Evolutionary conservation across 2,329 filamentous ascomycete genomes (phyloP), one percentile per base, ranked within the genome.

Genomic region (Tolypocladium tundrense): DNA sequence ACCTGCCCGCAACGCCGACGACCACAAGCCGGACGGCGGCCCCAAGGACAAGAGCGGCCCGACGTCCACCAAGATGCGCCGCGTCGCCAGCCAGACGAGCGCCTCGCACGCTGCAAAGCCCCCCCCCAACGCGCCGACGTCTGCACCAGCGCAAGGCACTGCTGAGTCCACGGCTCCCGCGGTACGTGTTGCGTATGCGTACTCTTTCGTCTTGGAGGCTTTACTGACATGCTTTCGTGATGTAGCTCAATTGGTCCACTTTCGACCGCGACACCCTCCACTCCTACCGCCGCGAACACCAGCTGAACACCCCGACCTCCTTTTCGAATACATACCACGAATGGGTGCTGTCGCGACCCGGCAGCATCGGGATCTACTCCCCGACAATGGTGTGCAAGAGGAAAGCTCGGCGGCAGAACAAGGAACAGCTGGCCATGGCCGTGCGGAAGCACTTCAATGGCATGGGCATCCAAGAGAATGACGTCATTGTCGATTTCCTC

Each of bases 381-480:
- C 88, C 89, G 7, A 91, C 88, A 31, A 91, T 91, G 84, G 83
- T 85, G 50, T 77, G 87, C 59, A 81, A 79, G 64, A 84, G 82
- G 63, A 77, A 84, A 53, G 79, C 85, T 66, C 77, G 86, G 56
- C 79, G 87, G 57, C 85, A 91, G 68, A 83, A 81, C 66, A 88
- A 88, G 68, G 86, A 90, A 42, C 82, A 88, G 63, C 77, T 95
- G 57, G 87, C 88, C 10, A 79, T 85, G 63, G 80, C 83, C 1
- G 87, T 92, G 54, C 80, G 89, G 62, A 92, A 91, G 70, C 88
- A 94, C 72, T 94, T 94, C 75, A 94, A 94, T 68, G 85, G 84
- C 40, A 79, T 89, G 63, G 88, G 87, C 19, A 83, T 93, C 45
- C 87, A 86, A 62, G 90, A 95, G 75, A 91, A 87, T 68, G 90